phyloP scores from a whole-genome alignment of 2,329 filamentous ascomycete genomes.

The Aspergillus latus region DNA sequence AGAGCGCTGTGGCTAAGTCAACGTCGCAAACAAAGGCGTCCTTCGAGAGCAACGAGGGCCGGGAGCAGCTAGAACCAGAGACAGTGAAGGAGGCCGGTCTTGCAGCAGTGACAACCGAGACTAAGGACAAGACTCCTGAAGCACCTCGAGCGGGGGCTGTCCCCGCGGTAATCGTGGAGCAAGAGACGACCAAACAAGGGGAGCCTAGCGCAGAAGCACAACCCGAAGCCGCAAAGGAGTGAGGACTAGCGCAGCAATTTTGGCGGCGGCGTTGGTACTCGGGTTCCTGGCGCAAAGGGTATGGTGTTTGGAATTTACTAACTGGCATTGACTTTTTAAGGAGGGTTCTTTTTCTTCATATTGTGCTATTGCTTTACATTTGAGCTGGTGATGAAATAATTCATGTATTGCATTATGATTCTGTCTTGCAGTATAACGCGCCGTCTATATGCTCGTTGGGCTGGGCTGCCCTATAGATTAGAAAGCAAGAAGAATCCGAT shows the following conservation, averaged over 20 bases:
- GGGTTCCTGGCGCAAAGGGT: constrained; percentile 37
- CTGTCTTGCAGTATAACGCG: neutral
- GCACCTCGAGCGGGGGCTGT: constrained; percentile 18
- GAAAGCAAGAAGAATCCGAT: too few species aligned
- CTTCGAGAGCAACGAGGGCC: constrained; percentile 21
- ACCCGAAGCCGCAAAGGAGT: constrained; percentile 33
- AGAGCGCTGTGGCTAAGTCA: constrained; percentile 22
- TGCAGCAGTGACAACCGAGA: constrained; percentile 10
- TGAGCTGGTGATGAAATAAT: constrained; percentile 5
- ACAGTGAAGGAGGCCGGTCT: constrained; percentile 18
- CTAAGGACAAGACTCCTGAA: constrained; percentile 20
- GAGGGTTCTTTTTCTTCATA: constrained; percentile 6
- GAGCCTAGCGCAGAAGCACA: constrained; percentile 26
- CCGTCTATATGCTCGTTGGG: neutral
- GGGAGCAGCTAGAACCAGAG: constrained; percentile 15
- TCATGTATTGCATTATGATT: neutral
- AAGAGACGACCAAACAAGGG: constrained; percentile 19
- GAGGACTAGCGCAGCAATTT: constrained; percentile 26
- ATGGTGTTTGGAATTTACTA: constrained; percentile 35
- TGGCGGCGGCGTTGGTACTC: constrained; percentile 23
- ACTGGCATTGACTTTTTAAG: constrained; percentile 9
- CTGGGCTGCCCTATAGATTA: neutral
- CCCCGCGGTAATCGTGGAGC: constrained; percentile 10
- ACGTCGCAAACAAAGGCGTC: constrained; percentile 22
- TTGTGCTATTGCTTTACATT: constrained; percentile 1